These are phyloP conservation scores for Colletotrichum caudatum DNA, from an alignment of 2,329 filamentous ascomycete genomes.

Conservation along the genomic window DNA sequence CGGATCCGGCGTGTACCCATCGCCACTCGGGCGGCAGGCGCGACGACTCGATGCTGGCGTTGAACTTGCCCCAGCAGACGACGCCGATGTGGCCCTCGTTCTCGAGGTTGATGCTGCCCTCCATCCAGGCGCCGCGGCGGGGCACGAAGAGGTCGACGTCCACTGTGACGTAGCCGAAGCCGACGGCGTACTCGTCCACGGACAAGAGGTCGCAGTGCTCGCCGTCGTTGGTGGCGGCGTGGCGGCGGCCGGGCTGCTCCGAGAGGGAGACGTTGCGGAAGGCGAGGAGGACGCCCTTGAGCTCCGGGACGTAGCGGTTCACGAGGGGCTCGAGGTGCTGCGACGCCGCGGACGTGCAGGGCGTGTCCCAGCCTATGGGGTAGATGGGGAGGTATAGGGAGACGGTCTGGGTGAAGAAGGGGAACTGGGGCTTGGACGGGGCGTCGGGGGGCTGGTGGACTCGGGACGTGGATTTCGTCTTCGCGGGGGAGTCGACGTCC, in stretches of 20 bases:
- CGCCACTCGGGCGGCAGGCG: constrained; percentile 83
- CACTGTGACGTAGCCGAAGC: constrained; percentile 88
- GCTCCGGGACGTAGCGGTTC: constrained; percentile 79
- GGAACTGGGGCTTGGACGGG: constrained; percentile 64
- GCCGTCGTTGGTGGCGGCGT: constrained; percentile 61
- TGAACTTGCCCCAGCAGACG: constrained; percentile 92
- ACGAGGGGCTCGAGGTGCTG: constrained; percentile 82
- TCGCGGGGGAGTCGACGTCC: constrained; percentile 53
- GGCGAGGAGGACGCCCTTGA: constrained; percentile 79
- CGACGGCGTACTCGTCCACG: constrained; percentile 85
- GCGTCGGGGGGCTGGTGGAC: constrained; percentile 53
- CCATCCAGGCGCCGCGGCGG: constrained; percentile 76
- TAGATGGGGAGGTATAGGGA: constrained; percentile 84
- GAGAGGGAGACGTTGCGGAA: constrained; percentile 78
- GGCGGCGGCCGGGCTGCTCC: constrained; percentile 64
- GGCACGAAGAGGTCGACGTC: constrained; percentile 89
- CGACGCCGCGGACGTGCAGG: constrained; percentile 76
- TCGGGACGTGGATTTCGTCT: constrained; percentile 48
- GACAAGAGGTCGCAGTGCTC: constrained; percentile 60
- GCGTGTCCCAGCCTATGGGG: constrained; percentile 76
- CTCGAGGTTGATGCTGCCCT: constrained; percentile 86
- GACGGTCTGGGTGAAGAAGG: constrained; percentile 83
- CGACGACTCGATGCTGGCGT: constrained; percentile 83
- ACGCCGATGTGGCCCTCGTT: constrained; percentile 91
- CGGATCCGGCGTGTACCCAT: constrained; percentile 73